A percentile compares a stretch with the other conserved stretches of the same genome.
phyloP scores from a whole-genome alignment of 2,329 filamentous ascomycete genomes.

The Tympanopsis confertula region DNA sequence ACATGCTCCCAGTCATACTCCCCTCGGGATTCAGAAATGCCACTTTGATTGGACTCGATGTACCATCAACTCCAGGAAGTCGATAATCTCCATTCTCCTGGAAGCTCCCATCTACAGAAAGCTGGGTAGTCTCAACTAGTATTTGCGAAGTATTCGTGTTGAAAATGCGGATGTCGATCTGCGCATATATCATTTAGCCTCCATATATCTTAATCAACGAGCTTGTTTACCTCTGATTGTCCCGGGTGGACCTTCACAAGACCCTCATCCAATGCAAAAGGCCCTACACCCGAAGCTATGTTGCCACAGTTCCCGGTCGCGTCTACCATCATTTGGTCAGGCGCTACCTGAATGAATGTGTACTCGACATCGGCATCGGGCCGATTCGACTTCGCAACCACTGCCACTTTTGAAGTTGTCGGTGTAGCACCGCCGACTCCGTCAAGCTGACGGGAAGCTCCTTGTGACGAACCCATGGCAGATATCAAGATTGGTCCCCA shows the following conservation, averaged over 20 bases:
- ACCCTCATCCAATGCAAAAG: slow-evolving; percentile 45
- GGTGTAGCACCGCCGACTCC: slow-evolving; percentile 50
- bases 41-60: slow-evolving; percentile 40
- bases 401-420: slow-evolving; percentile 49
- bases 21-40: slow-evolving; percentile 48
- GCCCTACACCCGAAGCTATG: slow-evolving; percentile 46
- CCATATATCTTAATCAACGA: background rate
- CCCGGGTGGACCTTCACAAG: slow-evolving; percentile 14
- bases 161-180: slow-evolving; percentile 29
- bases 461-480: slow-evolving; percentile 40
- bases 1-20: slow-evolving; percentile 43
- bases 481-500: slow-evolving; percentile 41
- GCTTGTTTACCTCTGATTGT: slow-evolving; percentile 8
- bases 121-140: slow-evolving; percentile 39
- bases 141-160: slow-evolving; percentile 52
- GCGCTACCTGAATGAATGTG: slow-evolving; percentile 49
- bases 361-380: slow-evolving; percentile 44
- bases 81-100: slow-evolving; percentile 34
- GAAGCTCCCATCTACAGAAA: slow-evolving; percentile 31
- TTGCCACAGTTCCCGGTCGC: slow-evolving; percentile 52
- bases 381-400: slow-evolving; percentile 29
- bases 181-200: background rate
- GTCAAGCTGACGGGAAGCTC: slow-evolving; percentile 45
- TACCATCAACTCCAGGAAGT: slow-evolving; percentile 46
- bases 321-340: slow-evolving; percentile 41